A percentile compares a stretch with the other conserved stretches of the same genome.
These are phyloP conservation scores for Pythium catenulatum DNA, from an alignment of 352 stramenopile genomes.

Conservation along the genomic window DNA sequence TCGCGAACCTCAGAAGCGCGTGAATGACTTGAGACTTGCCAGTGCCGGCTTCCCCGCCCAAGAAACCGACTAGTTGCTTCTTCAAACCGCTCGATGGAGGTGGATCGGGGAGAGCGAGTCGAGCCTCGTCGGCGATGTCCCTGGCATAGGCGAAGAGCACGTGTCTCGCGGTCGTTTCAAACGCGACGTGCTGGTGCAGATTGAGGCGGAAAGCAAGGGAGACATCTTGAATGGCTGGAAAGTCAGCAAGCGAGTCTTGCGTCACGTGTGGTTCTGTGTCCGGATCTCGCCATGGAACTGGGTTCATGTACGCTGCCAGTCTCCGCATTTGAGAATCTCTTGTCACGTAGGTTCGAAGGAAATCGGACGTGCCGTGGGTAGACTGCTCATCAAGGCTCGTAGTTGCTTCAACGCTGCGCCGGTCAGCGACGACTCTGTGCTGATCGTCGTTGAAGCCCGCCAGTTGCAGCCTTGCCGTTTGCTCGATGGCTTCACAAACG, in stretches of 20 bases:
- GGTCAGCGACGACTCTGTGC: background rate
- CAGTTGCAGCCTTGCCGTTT: background rate
- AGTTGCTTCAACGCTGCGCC: no score
- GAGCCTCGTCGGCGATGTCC: slow-evolving; percentile 25
- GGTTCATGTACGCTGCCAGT: background rate
- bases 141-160: slow-evolving; percentile 41
- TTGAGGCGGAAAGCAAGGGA: slow-evolving; percentile 48
- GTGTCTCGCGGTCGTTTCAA: slow-evolving; percentile 52
- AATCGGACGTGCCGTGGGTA: background rate
- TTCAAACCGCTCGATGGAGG: background rate
- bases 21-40: slow-evolving; percentile 54
- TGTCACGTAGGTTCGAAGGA: background rate
- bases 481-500: background rate
- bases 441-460: background rate
- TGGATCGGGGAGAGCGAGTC: background rate
- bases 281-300: background rate
- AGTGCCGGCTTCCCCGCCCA: slow-evolving; percentile 46
- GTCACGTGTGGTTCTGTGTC: background rate
- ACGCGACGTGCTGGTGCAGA: slow-evolving; percentile 58
- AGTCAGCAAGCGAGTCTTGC: background rate
- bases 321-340: background rate
- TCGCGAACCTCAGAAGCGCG: slow-evolving; percentile 13
- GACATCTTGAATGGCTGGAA: slow-evolving; percentile 34
- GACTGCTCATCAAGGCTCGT: background rate
- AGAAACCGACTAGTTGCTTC: slow-evolving; percentile 24